These are phyloP conservation scores for Entrophospora sp. DNA, from an alignment of 192 early-diverging fungal genomes.

Conservation along the genomic window DNA sequence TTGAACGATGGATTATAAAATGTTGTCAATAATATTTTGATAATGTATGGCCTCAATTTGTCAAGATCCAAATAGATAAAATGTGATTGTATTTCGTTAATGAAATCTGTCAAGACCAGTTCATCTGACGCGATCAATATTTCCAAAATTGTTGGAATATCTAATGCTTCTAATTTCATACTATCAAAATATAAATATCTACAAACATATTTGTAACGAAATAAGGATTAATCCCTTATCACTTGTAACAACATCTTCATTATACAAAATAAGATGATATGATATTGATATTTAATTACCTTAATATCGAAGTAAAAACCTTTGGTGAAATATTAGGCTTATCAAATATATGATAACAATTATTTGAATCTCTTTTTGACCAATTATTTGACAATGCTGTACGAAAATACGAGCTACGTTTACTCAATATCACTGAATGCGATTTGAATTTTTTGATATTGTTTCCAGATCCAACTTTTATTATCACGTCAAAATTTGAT, in stretches of 20 bases:
- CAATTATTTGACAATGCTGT: constrained; percentile 8
- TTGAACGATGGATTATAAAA: not conserved
- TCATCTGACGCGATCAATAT: constrained; percentile 2
- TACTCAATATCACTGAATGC: not conserved
- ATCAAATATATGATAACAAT: not conserved
- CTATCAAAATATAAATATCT: not conserved
- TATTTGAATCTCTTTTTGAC: not conserved
- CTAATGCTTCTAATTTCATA: not conserved
- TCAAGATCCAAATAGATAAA: not conserved
- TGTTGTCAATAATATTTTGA: not conserved
- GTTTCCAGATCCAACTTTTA: not conserved
- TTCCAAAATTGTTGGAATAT: not conserved
- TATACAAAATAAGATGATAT: not conserved
- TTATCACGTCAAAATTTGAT: constrained; percentile 10
- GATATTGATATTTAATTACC: not conserved
- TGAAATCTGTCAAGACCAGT: not conserved
- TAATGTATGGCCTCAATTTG: not conserved
- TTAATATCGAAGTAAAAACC: constrained; percentile 1
- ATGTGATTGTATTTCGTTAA: not conserved
- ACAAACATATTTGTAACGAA: not conserved
- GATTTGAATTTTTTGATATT: not conserved
- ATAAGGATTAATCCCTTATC: not conserved
- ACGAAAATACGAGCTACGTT: constrained; percentile 5
- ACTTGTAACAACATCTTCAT: not conserved
- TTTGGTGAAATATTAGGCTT: constrained; percentile 12